Evolutionary conservation across 2,329 filamentous ascomycete species (phyloP), one percentile per base, ranked within the genome.

Genomic region (Mycogone perniciosa): DNA sequence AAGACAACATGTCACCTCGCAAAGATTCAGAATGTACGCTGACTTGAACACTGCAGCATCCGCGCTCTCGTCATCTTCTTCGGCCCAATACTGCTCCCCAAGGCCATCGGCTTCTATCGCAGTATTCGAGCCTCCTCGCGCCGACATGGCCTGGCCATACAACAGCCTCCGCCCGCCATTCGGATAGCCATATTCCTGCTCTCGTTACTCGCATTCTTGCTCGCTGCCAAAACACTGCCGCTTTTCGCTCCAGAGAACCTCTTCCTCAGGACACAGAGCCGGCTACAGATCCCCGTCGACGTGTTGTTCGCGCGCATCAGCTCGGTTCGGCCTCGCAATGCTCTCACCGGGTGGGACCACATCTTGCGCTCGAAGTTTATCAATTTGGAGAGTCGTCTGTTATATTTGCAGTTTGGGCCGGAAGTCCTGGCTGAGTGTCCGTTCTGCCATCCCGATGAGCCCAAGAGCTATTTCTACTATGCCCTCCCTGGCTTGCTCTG

Each of bases 351-450:
- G 0, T 53, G 66, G 9, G 91, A 97, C 69, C 74, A 80, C 46
- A 69, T 76, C 27, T 76, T 97, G 7, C 79, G 82, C 47, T 70
- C 73, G 29, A 84, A 84, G 59, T 84, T 97, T 63, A 78, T 81
- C 58, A 85, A 80, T 54, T 71, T 85, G 48, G 83, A 89, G 57
- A 86, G 85, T 44, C 79, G 88, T 48, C 78, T 93, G 53, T 75
- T 95, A 6, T 97, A 96, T 71, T 76, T 95, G 47, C 83, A 86
- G 53, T 95, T 83, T 68, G 93, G 93, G 2, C 88, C 90, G 0
- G 76, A 80, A 33, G 81, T 85, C 7, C 67, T 97, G 35, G 75
- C 84, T 26, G 75, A 82, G 52, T 97, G 91, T 67, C 78, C 81
- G n/a, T 96, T 95, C 72, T 96, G 91, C 77, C 76, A 72, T 46